Percentiles rank a stretch among this genome's conserved stretches.
Evolutionary conservation across 2,329 filamentous ascomycete genomes (phyloP).

Genomic region (Pseudogymnoascus sp.): DNA sequence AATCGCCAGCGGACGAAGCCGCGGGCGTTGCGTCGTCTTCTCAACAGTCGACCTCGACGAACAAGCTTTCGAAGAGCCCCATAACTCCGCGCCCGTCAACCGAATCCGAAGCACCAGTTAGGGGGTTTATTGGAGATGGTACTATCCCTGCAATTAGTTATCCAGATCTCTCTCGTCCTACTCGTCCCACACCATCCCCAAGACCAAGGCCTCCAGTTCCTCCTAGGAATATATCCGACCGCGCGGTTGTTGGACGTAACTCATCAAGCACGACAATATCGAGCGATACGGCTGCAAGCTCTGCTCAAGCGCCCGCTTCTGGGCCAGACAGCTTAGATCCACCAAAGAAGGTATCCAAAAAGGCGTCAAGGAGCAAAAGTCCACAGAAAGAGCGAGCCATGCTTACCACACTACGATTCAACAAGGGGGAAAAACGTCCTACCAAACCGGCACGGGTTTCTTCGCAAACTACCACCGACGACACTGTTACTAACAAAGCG

Average conservation of each 20-base stretch:
- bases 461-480: conserved; percentile 29
- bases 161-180: conserved; percentile 66
- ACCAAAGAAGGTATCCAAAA: conserved; percentile 23
- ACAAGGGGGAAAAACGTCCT: conserved; percentile 38
- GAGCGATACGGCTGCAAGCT: background rate
- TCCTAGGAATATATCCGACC: conserved; percentile 45
- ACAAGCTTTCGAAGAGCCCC: conserved; percentile 25
- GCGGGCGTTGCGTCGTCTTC: conserved; percentile 13
- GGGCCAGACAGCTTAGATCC: conserved; percentile 19
- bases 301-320: conserved; percentile 10
- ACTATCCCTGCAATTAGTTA: conserved; percentile 78
- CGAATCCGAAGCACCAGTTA: conserved; percentile 25
- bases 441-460: conserved; percentile 32
- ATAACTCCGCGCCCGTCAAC: conserved; percentile 16
- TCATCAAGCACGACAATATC: conserved; percentile 9
- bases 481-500: conserved; percentile 52
- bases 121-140: conserved; percentile 68
- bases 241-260: conserved; percentile 32
- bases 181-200: conserved; percentile 53
- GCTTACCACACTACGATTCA: conserved; percentile 53
- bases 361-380: conserved; percentile 42
- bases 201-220: conserved; percentile 39
- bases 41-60: conserved; percentile 7
- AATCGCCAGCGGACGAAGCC: conserved; percentile 21
- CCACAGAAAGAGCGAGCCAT: conserved; percentile 53